These are phyloP conservation scores for Pyropia yezoensis DNA, from an alignment of 23 red algal species.

Conservation along the genomic window DNA sequence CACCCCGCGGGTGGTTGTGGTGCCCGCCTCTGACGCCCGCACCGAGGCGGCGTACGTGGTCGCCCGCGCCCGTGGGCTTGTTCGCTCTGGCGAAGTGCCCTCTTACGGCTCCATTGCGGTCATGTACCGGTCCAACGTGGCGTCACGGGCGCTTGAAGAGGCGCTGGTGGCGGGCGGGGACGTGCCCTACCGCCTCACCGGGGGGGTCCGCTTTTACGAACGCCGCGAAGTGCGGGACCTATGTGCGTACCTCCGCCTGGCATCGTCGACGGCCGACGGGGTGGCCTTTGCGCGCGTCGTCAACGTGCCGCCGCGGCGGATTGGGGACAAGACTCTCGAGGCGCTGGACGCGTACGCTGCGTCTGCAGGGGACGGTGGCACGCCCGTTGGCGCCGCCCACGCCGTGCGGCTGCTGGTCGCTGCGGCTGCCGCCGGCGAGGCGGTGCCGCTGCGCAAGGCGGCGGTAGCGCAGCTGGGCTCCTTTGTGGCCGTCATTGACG, in stretches of 20 bases:
- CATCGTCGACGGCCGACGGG: constrained; percentile 29
- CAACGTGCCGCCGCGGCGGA: constrained; percentile 48
- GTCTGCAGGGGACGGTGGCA: neutral
- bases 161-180: constrained; percentile 19
- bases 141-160: constrained; percentile 52
- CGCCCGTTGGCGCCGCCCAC: neutral
- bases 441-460: neutral
- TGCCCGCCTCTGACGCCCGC: constrained; percentile 9
- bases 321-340: constrained; percentile 40
- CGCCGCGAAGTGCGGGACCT: constrained; percentile 62
- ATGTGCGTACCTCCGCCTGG: constrained; percentile 44
- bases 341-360: constrained; percentile 23
- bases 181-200: constrained; percentile 48
- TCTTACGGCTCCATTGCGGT: constrained; percentile 47
- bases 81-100: constrained; percentile 1
- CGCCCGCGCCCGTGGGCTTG: neutral
- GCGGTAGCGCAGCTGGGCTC: neutral
- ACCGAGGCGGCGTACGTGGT: constrained; percentile 24
- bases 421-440: neutral
- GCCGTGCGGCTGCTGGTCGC: neutral
- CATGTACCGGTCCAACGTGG: constrained; percentile 73
- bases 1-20: constrained; percentile 15
- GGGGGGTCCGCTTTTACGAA: constrained; percentile 70
- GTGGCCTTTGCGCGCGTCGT: constrained; percentile 37
- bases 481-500: neutral